Evolutionary conservation across 352 stramenopile species (phyloP), one percentile per base, ranked within the genome.

Genomic region (Blastocystis hominis): DNA sequence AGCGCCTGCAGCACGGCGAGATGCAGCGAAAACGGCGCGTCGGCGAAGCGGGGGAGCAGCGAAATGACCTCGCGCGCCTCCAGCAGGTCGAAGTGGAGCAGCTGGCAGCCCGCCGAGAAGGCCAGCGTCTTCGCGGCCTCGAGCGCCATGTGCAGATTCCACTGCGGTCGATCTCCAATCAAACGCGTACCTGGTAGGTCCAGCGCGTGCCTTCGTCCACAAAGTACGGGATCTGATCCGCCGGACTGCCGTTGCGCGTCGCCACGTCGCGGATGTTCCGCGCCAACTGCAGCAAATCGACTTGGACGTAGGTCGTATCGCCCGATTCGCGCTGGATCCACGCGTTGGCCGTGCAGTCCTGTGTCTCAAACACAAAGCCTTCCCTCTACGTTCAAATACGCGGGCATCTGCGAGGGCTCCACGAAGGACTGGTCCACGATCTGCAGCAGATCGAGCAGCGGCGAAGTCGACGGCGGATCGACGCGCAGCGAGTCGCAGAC

Each of bases 1-100:
- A 84, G 36, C 5, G 72, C 72, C 40, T 84, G 72, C 0, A 68
- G 15, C 2, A 84, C 50, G 17, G 72, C 72, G 20, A 84, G 17
- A 24, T 84, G 72, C 50, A 84, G 50, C 17, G 59, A 38, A 38
- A 34, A 66, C 24, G 72, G 72, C 20, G 47, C 36, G 36, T 47
- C 42, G 36, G 72, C 24, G 56, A 69, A 84, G 38, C 72, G 72
- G 6, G 72, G 50, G 13, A 84, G 9, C 34, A 66, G 47, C 4
- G 20, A 38, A 64, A 84, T 84, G 3, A 34, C 17, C 36, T 84
- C 72, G 17, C 62, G 13, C 24, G 34, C 62, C 55, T 84, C 72
- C 24, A 84, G 59, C n/a, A 84, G 72, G 46, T 40, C 13, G 9
- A 84, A 46, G 34, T 84, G 72, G 7, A 84, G 50, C 30, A 84